phyloP scores from a whole-genome alignment of 768 basidiomycete genomes.

The Hemileccinum impolitum region DNA sequence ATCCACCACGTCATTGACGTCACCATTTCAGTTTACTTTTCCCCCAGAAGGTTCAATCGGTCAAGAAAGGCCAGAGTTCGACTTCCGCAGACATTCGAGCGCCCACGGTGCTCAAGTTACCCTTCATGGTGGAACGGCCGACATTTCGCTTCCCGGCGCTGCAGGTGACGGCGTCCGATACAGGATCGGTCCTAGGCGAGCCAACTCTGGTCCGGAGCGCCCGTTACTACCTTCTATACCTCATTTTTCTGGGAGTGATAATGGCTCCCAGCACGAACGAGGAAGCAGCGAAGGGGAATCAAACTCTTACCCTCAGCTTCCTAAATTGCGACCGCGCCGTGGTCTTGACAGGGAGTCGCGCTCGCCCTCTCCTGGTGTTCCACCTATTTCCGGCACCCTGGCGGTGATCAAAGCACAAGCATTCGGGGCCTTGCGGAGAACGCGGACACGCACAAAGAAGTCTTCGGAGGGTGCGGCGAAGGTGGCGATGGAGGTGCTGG shows the following conservation, averaged over 20 bases:
- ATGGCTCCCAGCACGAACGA: conserved; percentile 48
- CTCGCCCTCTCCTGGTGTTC: conserved; percentile 45
- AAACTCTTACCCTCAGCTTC: conserved; percentile 36
- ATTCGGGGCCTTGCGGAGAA: conserved; percentile 79
- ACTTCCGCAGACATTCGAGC: conserved; percentile 58
- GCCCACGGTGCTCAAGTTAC: conserved; percentile 58
- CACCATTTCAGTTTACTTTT: conserved; percentile 66
- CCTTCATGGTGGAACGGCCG: conserved; percentile 70
- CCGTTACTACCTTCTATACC: conserved; percentile 45
- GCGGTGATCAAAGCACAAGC: conserved; percentile 91
- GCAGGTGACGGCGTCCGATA: conserved; percentile 59
- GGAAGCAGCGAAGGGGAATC: conserved; percentile 58
- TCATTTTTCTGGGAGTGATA: conserved; percentile 50
- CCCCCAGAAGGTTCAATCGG: conserved; percentile 45
- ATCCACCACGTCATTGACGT: conserved; percentile 57
- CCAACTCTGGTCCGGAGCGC: conserved; percentile 48
- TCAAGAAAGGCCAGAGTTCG: conserved; percentile 62
- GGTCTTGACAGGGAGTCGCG: conserved; percentile 44
- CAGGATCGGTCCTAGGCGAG: conserved; percentile 48
- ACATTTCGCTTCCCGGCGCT: conserved; percentile 56
- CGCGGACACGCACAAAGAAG: conserved; percentile 70
- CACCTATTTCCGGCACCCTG: conserved; percentile 70
- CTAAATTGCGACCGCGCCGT: conserved; percentile 48
- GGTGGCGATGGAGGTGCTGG: conserved; percentile 78
- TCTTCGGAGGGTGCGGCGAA: conserved; percentile 66